A percentile compares a stretch with the other conserved stretches of the same genome.
Evolutionary conservation across 2,329 filamentous ascomycete genomes (phyloP).

Genomic region (Trichoderma guizhouense): DNA sequence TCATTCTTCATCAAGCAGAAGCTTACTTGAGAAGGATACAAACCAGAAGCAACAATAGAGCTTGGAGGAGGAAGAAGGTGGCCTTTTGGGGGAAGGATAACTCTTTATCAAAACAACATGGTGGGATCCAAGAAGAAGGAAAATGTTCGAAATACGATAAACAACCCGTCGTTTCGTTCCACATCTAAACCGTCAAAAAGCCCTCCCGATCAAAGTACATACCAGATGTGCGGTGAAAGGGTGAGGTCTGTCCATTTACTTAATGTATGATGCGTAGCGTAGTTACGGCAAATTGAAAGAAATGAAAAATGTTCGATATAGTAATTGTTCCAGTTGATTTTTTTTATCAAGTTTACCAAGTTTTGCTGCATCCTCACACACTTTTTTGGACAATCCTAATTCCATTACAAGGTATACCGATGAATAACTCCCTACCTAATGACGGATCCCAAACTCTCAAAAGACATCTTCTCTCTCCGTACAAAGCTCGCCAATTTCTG

Average conservation of each 20-base stretch:
- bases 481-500: slow-evolving; percentile 7
- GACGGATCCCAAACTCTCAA: slow-evolving; percentile 20
- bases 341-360: not conserved
- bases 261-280: slow-evolving; percentile 10
- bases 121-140: not conserved
- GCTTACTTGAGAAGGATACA: slow-evolving; percentile 63
- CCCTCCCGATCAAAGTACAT: not conserved
- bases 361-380: not conserved
- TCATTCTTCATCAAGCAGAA: slow-evolving; percentile 99
- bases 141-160: not conserved
- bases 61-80: not conserved
- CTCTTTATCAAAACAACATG: not conserved
- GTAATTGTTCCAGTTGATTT: slow-evolving; percentile 4
- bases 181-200: not conserved
- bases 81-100: not conserved
- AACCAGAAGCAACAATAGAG: not conserved
- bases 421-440: slow-evolving; percentile 30
- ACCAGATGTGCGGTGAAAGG: not conserved
- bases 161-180: not conserved
- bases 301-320: not conserved
- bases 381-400: slow-evolving; percentile 28
- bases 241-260: not conserved
- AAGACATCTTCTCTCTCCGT: slow-evolving; percentile 15
- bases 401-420: slow-evolving; percentile 36
- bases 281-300: not conserved